Evolutionary conservation across 495 filamentous ascomycete species (phyloP).

Genomic region (Annulohypoxylon moriforme): DNA sequence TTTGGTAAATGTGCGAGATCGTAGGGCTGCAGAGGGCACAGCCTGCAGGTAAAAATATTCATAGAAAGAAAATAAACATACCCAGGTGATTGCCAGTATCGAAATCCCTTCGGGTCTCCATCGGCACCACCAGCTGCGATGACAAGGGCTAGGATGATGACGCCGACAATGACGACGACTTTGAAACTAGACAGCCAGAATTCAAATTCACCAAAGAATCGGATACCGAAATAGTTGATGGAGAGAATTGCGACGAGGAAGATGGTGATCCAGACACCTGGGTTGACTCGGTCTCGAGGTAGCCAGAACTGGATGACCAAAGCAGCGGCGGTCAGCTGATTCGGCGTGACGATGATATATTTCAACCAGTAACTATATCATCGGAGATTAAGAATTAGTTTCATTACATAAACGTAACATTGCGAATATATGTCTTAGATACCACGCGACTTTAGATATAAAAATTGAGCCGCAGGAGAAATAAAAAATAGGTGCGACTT

Average conservation of each 20-base stretch:
- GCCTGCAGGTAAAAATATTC: neutral
- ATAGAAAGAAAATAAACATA: slow-evolving; percentile 24
- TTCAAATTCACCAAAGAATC: slow-evolving; percentile 82
- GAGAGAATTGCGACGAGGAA: slow-evolving; percentile 71
- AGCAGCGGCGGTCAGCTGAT: slow-evolving; percentile 79
- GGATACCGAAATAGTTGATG: slow-evolving; percentile 72
- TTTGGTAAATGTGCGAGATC: neutral
- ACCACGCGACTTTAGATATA: neutral
- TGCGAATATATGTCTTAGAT: neutral
- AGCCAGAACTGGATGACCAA: slow-evolving; percentile 79
- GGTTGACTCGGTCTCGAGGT: slow-evolving; percentile 68
- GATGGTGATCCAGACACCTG: slow-evolving; percentile 77
- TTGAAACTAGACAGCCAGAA: slow-evolving; percentile 83
- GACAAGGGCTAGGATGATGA: slow-evolving; percentile 74
- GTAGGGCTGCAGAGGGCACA: neutral
- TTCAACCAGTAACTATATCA: slow-evolving; percentile 66
- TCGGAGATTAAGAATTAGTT: slow-evolving; percentile 5
- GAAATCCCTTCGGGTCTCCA: slow-evolving; percentile 77
- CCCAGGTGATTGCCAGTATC: slow-evolving; percentile 82
- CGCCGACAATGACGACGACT: slow-evolving; percentile 72
- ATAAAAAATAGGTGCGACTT: slow-evolving; percentile 47
- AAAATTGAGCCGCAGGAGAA: slow-evolving; percentile 36
- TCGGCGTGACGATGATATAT: slow-evolving; percentile 81
- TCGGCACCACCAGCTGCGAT: slow-evolving; percentile 82
- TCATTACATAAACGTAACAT: neutral